Base-by-base conservation (phyloP, 805 yeast species). In the Alloascoidea hylecoeti region DNA sequence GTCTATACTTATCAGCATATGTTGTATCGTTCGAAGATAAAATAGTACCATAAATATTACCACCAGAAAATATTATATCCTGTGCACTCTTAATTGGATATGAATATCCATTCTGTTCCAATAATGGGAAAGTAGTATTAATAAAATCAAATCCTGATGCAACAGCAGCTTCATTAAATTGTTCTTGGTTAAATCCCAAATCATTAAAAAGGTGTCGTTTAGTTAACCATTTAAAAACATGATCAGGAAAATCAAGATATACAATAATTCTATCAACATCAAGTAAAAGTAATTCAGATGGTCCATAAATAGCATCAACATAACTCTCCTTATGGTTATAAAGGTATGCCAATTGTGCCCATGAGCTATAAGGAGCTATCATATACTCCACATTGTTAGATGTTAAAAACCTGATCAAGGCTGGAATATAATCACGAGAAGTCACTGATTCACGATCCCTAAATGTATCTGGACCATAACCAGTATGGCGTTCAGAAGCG, bases 361-460 rank as follows among this genome's bases (percentile, higher is more conserved):
- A 75, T 0, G 96, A 74, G 34, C 75, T 66, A 51, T 75, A 86
- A 3, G 97, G 97, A 27, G 95, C 80, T 9, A 86, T 72, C 40
- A 85, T 56, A 51, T 69, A 88, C 41, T 77, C 79, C 9, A 83
- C 57, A 2, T 62, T 68, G 36, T 66, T 62, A 15, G 66, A 68
- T 28, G 66, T 64, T 41, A 89, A 71, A 39, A 71, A 68, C 16
- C 63, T 57, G 41, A 81, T 61, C 43, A 85, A 61, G 44, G 75
- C 77, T 55, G 58, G 40, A 39, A 41, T n/a, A 16, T 4, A 38
- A 38, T 5, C 18, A 17, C 18, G 37, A 38, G 18, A 16, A 39
- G 34, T 33, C 38, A 37, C 27, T 13, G 42, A 45, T 23, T 36
- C 51, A 16, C 42, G 36, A 16, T 51, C 58, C 33, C 52, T 50